Base-by-base conservation (phyloP, 345 rosid species). In the Raphanus sativus region DNA sequence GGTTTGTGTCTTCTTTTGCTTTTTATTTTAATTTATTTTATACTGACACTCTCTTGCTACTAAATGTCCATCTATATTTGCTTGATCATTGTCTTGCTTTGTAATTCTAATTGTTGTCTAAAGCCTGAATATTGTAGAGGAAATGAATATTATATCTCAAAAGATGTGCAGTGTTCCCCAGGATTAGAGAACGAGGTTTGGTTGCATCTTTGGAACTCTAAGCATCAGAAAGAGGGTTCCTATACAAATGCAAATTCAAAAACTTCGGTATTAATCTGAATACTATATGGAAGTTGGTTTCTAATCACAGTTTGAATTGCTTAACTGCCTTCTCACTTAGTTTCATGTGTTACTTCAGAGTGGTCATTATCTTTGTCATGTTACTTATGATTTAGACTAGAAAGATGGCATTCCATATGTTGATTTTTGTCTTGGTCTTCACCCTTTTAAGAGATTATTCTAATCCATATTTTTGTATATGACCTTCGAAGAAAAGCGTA, bases 1-100 rank as follows among this genome's bases (percentile, higher is more conserved):
- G 98, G 99, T 63, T 33, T 92, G 29, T 16, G 60, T 69, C 0
- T 70, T 24, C 3, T 48, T 60, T 33, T 73, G 5, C 24, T 15
- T 2, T 17, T 34, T 6, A 16, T 48, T 50, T 50, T 50, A n/a
- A 58, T 1, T 59, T 4, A 24, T 0, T 25, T 55, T 42, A 11
- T 4, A 26, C 1, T 60, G 34, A 10, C 48, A 33, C n/a, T 16
- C 30, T 45, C 29, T 60, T 26, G 68, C 38, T 62, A 26, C 30
- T 60, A 45, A 40, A 65, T 55, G 8, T 70, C 4, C 45, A 56
- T 32, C 30, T 71, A 11, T 56, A 7, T 25, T 7, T 71, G 54
- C 55, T 60, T 73, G 65, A 55, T 36, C 78, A 62, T 2, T 79
- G 8, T 58, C 30, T 69, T 72, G 61, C 25, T 74, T 50, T 69